These are phyloP conservation scores for Isatis tinctoria DNA, from an alignment of 345 rosid genomes.

Conservation along the genomic window DNA sequence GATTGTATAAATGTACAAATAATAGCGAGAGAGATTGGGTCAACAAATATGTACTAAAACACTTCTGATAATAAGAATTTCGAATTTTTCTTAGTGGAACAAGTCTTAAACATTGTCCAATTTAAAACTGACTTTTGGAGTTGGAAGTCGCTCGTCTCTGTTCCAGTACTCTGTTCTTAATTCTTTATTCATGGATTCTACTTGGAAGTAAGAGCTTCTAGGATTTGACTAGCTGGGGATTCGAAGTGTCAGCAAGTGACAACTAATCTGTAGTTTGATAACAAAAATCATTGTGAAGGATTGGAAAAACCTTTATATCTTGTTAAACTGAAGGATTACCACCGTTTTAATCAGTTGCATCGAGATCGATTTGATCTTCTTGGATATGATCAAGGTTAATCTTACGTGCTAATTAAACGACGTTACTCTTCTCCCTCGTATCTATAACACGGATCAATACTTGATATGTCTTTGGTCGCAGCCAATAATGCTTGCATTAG, in stretches of 20 bases:
- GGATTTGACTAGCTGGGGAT: neutral
- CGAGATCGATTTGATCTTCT: no score
- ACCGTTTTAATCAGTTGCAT: no score
- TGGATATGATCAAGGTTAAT: no score
- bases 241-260: no score
- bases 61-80: neutral
- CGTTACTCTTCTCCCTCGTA: no score
- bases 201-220: neutral
- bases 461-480: no score
- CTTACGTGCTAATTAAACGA: no score
- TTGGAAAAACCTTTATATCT: neutral
- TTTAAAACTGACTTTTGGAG: neutral
- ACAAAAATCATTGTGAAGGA: neutral
- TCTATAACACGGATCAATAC: no score
- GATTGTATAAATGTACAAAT: constrained; percentile 1
- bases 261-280: no score
- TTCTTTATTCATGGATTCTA: neutral
- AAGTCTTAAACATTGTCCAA: neutral
- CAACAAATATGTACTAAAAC: neutral
- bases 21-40: constrained; percentile 13
- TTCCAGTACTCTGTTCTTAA: neutral
- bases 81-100: neutral
- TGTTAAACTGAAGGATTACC: neutral
- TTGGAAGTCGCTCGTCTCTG: neutral
- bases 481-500: neutral